A percentile compares a stretch with the other conserved stretches of the same genome.
Evolutionary conservation across 768 basidiomycete species (phyloP).

Genomic region (Panus rudis): DNA sequence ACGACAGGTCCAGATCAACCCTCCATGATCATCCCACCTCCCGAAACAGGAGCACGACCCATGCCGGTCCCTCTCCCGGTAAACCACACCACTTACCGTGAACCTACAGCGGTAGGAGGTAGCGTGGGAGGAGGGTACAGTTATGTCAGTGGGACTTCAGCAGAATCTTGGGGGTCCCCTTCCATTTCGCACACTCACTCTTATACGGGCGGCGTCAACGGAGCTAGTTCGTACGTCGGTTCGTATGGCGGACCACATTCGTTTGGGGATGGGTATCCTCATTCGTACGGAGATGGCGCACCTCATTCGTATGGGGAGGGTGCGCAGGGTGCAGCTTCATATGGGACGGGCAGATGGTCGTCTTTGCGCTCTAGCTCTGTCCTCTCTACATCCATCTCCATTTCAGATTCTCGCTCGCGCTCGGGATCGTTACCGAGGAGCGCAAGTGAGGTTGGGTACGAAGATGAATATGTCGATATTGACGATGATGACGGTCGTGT

Average conservation of each 20-base stretch:
- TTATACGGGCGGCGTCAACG: background rate
- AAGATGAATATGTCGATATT: slow-evolving; percentile 7
- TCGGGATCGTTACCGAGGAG: slow-evolving; percentile 23
- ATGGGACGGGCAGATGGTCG: slow-evolving; percentile 46
- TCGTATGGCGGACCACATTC: slow-evolving; percentile 9
- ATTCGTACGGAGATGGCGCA: slow-evolving; percentile 14
- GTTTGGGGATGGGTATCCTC: too few relatives aligned
- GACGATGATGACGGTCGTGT: slow-evolving; percentile 20
- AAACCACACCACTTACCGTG: slow-evolving; percentile 20
- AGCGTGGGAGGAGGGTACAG: too few relatives aligned
- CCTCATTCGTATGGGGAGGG: slow-evolving; percentile 18
- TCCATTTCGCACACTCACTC: background rate
- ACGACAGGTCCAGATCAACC: slow-evolving; percentile 5
- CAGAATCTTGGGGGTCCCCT: slow-evolving; percentile 21
- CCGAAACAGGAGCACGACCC: slow-evolving; percentile 15
- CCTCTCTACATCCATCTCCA: slow-evolving; percentile 13
- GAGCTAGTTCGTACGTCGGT: slow-evolving; percentile 13
- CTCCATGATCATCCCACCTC: slow-evolving; percentile 2
- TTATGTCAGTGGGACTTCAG: too few relatives aligned
- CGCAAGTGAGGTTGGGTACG: slow-evolving; percentile 30
- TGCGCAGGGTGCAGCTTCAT: too few relatives aligned
- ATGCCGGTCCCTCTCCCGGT: slow-evolving; percentile 31
- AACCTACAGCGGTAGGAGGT: slow-evolving; percentile 29
- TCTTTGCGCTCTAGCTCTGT: slow-evolving; percentile 50
- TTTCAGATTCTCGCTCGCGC: slow-evolving; percentile 29